These are phyloP conservation scores for Boletus vinaceobasis DNA, from an alignment of 768 basidiomycete genomes.

Conservation along the genomic window DNA sequence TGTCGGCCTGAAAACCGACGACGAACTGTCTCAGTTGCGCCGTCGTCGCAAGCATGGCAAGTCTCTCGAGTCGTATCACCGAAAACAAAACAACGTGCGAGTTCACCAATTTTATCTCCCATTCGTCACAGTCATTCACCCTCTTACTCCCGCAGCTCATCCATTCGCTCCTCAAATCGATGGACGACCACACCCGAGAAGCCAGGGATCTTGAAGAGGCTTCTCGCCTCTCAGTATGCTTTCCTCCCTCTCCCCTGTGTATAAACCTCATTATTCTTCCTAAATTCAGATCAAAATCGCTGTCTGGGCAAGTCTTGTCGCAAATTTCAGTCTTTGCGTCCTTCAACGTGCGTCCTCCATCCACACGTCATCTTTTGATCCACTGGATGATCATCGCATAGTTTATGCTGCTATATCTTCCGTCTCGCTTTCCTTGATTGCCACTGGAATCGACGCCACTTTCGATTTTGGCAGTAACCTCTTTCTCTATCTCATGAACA, in stretches of 20 bases:
- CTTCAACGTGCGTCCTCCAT: constrained; percentile 52
- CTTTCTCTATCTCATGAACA: constrained; percentile 76
- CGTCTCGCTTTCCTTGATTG: constrained; percentile 78
- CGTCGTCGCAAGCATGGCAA: constrained; percentile 56
- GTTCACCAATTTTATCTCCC: not conserved
- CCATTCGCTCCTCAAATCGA: constrained; percentile 79
- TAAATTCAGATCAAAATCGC: constrained; percentile 76
- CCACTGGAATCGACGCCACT: constrained; percentile 85
- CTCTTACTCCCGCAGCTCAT: constrained; percentile 60
- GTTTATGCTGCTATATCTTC: constrained; percentile 93
- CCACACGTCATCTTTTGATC: not conserved
- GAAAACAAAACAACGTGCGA: constrained; percentile 70
- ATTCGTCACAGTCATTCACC: not conserved
- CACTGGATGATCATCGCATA: constrained; percentile 25
- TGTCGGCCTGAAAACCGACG: constrained; percentile 56
- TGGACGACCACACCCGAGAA: constrained; percentile 86
- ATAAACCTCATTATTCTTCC: not conserved
- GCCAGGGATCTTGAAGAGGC: constrained; percentile 67
- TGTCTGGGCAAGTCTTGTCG: constrained; percentile 74
- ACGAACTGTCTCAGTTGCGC: constrained; percentile 61
- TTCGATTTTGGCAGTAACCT: constrained; percentile 84
- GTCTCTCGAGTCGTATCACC: constrained; percentile 61
- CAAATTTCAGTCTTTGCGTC: constrained; percentile 69
- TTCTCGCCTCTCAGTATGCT: constrained; percentile 62
- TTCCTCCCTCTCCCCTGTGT: not conserved